phyloP scores from a whole-genome alignment of 2,329 filamentous ascomycete genomes.

The Eutypella sp. region DNA sequence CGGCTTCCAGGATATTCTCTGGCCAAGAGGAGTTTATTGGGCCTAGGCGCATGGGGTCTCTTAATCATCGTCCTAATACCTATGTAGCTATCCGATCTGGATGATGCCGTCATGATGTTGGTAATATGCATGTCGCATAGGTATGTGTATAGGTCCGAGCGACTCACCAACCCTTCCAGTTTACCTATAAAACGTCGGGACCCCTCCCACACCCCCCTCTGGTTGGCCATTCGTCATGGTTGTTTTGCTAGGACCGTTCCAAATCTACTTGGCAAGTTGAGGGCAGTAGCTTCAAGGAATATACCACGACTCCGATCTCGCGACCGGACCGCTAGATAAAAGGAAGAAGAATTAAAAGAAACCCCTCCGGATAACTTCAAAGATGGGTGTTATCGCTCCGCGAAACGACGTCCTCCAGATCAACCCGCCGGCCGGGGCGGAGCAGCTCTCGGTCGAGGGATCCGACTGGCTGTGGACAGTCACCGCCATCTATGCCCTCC shows the following conservation, averaged over 20 bases:
- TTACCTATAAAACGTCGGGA: no score
- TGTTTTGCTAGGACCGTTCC: no score
- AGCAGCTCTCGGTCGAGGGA: slow-evolving; percentile 38
- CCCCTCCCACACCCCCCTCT: no score
- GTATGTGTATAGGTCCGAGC: no score
- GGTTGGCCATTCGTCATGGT: no score
- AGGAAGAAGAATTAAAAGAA: neutral
- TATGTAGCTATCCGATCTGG: neutral
- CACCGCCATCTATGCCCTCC: slow-evolving; percentile 42
- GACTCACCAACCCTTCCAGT: no score
- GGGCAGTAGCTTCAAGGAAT: no score
- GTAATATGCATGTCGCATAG: no score
- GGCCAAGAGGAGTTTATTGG: neutral
- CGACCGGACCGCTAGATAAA: neutral
- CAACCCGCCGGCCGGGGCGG: slow-evolving; percentile 39
- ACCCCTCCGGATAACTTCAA: no score
- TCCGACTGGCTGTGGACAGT: slow-evolving; percentile 53
- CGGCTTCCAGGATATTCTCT: neutral
- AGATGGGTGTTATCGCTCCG: slow-evolving; percentile 20
- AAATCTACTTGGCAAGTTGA: no score
- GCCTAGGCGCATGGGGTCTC: neutral
- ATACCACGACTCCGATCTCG: no score
- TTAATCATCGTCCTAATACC: neutral
- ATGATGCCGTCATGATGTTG: no score
- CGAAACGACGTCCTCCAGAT: slow-evolving; percentile 42